phyloP scores from a whole-genome alignment of 345 rosid genomes.

The Syzygium aromaticum region DNA sequence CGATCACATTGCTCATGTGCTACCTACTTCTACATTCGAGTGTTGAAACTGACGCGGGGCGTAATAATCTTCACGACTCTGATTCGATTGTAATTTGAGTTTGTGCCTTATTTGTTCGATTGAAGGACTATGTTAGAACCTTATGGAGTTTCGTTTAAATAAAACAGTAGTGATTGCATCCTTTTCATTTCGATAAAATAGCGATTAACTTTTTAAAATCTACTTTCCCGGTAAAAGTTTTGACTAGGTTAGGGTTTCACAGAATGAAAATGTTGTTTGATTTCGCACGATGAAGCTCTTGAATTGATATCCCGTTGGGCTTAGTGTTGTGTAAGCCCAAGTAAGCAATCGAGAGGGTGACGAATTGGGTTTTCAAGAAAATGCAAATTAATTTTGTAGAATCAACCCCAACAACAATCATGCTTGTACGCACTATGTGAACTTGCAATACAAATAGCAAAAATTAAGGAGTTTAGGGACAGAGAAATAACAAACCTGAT shows the following conservation, averaged over 20 bases:
- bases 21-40: not conserved
- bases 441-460: not conserved
- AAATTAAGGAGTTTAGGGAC: not conserved
- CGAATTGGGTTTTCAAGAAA: not conserved
- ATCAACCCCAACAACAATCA: not conserved
- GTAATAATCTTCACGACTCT: not conserved
- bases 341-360: rapidly evolving
- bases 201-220: not conserved
- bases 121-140: not conserved
- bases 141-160: no score
- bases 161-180: no score
- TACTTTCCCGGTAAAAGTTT: not conserved
- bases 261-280: not conserved
- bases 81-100: not conserved
- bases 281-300: not conserved
- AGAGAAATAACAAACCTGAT: not conserved
- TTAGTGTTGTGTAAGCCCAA: not conserved
- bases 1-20: not conserved
- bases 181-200: not conserved
- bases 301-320: not conserved
- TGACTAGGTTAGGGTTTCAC: not conserved
- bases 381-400: not conserved
- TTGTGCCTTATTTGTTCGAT: not conserved
- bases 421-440: not conserved
- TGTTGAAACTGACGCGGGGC: not conserved